phyloP scores from a whole-genome alignment of 1,284 basidiomycete species.

The Apiotrichum porosum region DNA sequence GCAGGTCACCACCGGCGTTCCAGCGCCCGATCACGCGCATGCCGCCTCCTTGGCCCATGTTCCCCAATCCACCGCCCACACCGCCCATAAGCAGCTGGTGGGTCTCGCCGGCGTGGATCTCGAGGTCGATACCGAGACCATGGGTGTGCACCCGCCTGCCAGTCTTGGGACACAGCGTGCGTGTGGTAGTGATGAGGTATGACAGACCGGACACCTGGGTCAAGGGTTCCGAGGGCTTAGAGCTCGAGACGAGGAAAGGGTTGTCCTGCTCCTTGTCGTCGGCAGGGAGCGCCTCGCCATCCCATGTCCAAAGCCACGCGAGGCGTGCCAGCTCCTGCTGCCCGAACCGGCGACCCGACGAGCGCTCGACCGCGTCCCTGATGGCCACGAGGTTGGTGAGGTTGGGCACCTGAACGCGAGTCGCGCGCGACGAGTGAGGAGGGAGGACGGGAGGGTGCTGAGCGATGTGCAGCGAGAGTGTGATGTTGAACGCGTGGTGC shows the following conservation, averaged over 20 bases:
- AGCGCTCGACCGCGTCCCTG: slow-evolving; percentile 44
- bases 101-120: slow-evolving; percentile 42
- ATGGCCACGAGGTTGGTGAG: slow-evolving; percentile 43
- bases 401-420: slow-evolving; percentile 35
- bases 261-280: slow-evolving; percentile 20
- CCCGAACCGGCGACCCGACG: slow-evolving; percentile 40
- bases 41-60: slow-evolving; percentile 41
- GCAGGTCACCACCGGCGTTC: slow-evolving; percentile 38
- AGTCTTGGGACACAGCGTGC: slow-evolving; percentile 38
- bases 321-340: slow-evolving; percentile 42
- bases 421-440: slow-evolving; percentile 32
- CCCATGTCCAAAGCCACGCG: slow-evolving; percentile 49
- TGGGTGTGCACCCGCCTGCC: slow-evolving; percentile 41
- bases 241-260: slow-evolving; percentile 3
- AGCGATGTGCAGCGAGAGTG: slow-evolving; percentile 46
- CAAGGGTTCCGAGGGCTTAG: not conserved
- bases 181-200: slow-evolving; percentile 45
- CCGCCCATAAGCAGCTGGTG: slow-evolving; percentile 34
- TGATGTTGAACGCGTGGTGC: slow-evolving; percentile 46
- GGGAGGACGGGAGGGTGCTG: slow-evolving; percentile 47
- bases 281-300: slow-evolving; percentile 29
- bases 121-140: slow-evolving; percentile 45
- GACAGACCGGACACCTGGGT: slow-evolving; percentile 20
- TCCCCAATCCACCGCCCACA: slow-evolving; percentile 32
- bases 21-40: slow-evolving; percentile 45